A percentile compares a stretch with the other conserved stretches of the same genome.
These are phyloP conservation scores for Phanerochaete carnosa DNA, from an alignment of 768 basidiomycete species.

Conservation along the genomic window DNA sequence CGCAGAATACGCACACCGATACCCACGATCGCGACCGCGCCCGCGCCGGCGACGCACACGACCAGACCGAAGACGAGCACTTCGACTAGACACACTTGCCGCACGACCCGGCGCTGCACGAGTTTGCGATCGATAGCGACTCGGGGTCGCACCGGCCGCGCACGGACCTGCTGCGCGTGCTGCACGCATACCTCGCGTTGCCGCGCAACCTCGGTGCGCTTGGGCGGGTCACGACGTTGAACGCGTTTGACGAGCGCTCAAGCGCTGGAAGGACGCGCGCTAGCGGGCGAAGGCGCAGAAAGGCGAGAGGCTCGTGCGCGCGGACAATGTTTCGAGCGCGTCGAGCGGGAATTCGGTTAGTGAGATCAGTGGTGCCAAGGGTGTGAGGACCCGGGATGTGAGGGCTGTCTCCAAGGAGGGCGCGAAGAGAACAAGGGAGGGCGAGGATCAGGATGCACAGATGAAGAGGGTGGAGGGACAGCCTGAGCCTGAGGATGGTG, in stretches of 20 bases:
- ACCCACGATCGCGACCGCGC: not conserved
- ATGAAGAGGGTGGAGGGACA: conserved; percentile 16
- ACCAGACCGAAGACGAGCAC: conserved; percentile 7
- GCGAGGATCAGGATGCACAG: conserved; percentile 16
- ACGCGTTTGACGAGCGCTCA: conserved; percentile 36
- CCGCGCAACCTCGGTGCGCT: conserved; percentile 34
- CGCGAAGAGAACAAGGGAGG: conserved; percentile 18
- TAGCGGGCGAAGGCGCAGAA: conserved; percentile 29
- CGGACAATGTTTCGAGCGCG: conserved; percentile 9
- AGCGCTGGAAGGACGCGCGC: conserved; percentile 31
- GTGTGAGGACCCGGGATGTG: conserved; percentile 5
- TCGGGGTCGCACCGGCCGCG: conserved; percentile 44
- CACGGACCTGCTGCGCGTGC: conserved; percentile 33
- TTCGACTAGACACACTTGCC: conserved; percentile 8
- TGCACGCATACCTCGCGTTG: conserved; percentile 34
- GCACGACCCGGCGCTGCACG: conserved; percentile 34
- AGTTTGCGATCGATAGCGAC: conserved; percentile 46
- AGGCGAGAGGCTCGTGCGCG: conserved; percentile 5
- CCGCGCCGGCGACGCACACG: conserved; percentile 7
- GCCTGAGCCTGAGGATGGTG: not conserved
- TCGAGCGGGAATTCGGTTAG: not conserved
- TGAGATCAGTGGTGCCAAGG: conserved; percentile 11
- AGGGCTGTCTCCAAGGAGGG: conserved; percentile 14
- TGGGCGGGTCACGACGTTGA: conserved; percentile 34
- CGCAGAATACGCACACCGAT: conserved; percentile 1